A percentile compares a stretch with the other conserved stretches of the same genome.
Evolutionary conservation across 2,329 filamentous ascomycete species (phyloP).

Genomic region (Botrytis tulipae): DNA sequence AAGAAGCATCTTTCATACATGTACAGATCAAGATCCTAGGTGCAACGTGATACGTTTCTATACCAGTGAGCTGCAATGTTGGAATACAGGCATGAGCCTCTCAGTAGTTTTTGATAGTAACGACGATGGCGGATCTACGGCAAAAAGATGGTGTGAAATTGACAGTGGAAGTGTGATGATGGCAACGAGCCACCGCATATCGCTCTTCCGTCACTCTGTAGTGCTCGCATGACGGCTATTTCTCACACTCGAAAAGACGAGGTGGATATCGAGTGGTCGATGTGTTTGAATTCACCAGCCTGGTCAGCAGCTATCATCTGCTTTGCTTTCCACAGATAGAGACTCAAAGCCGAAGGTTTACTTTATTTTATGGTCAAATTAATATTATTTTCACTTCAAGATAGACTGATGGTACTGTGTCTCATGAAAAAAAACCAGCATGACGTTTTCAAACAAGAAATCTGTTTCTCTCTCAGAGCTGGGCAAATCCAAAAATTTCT

Average conservation of each 20-base stretch:
- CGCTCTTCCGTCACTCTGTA: not conserved
- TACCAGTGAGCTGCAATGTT: not conserved
- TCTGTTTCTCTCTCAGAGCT: not conserved
- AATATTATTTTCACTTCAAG: rapidly evolving
- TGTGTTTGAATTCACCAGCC: not conserved
- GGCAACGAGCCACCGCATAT: not conserved
- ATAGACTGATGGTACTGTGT: too few species aligned
- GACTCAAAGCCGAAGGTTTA: not conserved
- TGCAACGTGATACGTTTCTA: not conserved
- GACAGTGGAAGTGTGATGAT: not conserved
- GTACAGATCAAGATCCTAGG: not conserved
- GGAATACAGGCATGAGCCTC: not conserved
- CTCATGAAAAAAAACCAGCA: not conserved
- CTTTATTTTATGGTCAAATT: not conserved
- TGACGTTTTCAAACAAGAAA: too few species aligned
- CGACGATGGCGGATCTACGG: not conserved
- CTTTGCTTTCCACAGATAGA: not conserved
- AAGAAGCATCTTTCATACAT: not conserved
- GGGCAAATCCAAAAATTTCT: too few species aligned
- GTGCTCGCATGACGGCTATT: too few species aligned
- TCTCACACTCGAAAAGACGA: not conserved
- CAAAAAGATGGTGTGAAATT: too few species aligned
- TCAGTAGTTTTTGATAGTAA: not conserved
- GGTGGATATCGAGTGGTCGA: not conserved
- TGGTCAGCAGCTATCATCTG: not conserved